Evolutionary conservation across 345 rosid species (phyloP).

Genomic region (Populus tremula): DNA sequence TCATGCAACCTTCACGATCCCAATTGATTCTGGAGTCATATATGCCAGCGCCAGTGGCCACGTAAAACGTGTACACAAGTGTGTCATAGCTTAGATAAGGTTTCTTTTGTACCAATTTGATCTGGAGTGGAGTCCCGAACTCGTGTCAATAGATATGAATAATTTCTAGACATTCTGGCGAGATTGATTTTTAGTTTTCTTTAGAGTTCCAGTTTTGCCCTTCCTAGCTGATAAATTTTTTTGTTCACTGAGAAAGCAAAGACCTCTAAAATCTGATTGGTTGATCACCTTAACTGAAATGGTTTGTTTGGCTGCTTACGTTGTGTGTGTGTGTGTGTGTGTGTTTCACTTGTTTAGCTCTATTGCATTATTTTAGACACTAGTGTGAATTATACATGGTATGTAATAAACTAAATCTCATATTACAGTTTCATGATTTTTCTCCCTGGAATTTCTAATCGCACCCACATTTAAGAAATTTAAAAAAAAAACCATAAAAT

Average conservation of each 20-base stretch:
- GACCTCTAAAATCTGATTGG: neutral
- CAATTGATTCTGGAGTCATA: slow-evolving; percentile 85
- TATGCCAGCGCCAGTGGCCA: slow-evolving; percentile 48
- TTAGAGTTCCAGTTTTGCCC: slow-evolving; percentile 9
- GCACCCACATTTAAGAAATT: neutral
- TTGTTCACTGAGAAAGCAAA: neutral
- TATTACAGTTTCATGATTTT: neutral
- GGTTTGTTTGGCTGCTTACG: neutral
- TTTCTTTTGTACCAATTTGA: neutral
- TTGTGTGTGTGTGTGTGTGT: neutral
- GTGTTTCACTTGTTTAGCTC: neutral
- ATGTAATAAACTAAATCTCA: neutral
- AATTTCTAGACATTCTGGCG: neutral
- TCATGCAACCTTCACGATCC: slow-evolving; percentile 61
- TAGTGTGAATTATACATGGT: no score
- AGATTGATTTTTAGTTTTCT: slow-evolving; percentile 3
- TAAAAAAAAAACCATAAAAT: neutral
- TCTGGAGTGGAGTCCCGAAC: neutral
- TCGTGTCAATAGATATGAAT: neutral
- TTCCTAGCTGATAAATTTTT: neutral
- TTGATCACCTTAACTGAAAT: neutral
- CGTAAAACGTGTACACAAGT: neutral
- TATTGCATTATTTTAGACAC: no score
- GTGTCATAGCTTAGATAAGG: neutral
- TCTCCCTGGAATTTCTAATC: neutral